These are phyloP conservation scores for Bipolaris cookei DNA, from an alignment of 2,329 filamentous ascomycete genomes.

Conservation along the genomic window DNA sequence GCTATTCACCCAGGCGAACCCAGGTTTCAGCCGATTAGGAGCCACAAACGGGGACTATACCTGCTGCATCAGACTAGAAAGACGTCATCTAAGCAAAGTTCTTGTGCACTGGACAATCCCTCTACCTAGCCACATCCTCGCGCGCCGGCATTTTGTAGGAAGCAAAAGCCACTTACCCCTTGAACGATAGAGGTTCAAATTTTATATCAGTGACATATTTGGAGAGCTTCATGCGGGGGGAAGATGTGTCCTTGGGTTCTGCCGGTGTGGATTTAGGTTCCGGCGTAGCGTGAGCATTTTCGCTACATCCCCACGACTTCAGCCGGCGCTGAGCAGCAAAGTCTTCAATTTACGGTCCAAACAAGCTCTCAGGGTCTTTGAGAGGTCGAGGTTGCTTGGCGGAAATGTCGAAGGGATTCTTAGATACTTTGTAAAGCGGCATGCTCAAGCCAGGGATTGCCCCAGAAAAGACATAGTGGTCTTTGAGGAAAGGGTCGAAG, in stretches of 20 bases:
- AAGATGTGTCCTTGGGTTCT: neutral
- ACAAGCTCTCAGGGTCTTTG: neutral
- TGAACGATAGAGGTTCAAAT: neutral
- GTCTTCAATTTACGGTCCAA: slow-evolving; percentile 6
- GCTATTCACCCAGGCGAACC: neutral
- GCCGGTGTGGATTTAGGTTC: neutral
- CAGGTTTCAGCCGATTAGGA: slow-evolving; percentile 4
- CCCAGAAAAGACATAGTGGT: neutral
- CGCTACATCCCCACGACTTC: neutral
- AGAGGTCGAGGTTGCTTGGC: neutral
- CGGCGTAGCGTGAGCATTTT: neutral
- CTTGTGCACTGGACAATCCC: neutral
- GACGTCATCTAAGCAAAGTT: slow-evolving; percentile 4
- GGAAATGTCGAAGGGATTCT: slow-evolving; percentile 1
- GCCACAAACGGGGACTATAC: slow-evolving; percentile 14
- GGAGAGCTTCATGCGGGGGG: neutral
- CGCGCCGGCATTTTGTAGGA: neutral
- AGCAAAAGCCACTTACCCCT: neutral
- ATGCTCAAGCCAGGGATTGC: neutral
- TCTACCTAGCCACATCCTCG: neutral
- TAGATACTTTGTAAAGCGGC: neutral
- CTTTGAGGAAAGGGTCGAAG: slow-evolving; percentile 1
- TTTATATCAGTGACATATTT: neutral
- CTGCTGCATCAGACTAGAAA: slow-evolving; percentile 9
- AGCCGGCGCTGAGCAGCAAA: slow-evolving; percentile 5